A percentile compares a stretch with the other conserved stretches of the same genome.
Conservation (phyloP, 768 basidiomycete genomes). For the Leccinum imitatum region DNA sequence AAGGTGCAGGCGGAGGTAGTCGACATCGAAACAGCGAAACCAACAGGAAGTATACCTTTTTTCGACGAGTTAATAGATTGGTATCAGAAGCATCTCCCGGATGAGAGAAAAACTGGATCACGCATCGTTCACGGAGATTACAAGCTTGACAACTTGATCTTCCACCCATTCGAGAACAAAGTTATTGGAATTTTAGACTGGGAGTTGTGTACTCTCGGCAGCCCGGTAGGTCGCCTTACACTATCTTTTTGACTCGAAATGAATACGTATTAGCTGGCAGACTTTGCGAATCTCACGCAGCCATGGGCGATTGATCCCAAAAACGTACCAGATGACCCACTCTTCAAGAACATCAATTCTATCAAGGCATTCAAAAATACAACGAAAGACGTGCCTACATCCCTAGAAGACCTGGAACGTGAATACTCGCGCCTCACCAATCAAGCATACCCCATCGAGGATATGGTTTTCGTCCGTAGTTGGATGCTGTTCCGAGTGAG, state of each 20-base stretch:
- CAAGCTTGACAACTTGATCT: slow-evolving; percentile 96
- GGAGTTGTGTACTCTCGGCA: slow-evolving; percentile 95
- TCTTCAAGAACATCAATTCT: slow-evolving; percentile 18
- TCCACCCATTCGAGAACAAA: slow-evolving; percentile 86
- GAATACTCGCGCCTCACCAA: slow-evolving; percentile 73
- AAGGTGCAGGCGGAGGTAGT: slow-evolving; percentile 67
- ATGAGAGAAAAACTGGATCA: slow-evolving; percentile 69
- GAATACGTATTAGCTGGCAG: slow-evolving; percentile 59
- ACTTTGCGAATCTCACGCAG: slow-evolving; percentile 86
- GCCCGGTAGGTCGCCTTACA: slow-evolving; percentile 61
- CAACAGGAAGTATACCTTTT: slow-evolving; percentile 70
- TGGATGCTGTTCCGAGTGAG: slow-evolving; percentile 84
- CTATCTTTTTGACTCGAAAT: not conserved
- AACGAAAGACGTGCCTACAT: slow-evolving; percentile 54
- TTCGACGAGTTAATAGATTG: slow-evolving; percentile 72
- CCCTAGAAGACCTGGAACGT: slow-evolving; percentile 70
- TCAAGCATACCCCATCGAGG: slow-evolving; percentile 71
- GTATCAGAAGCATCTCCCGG: slow-evolving; percentile 74
- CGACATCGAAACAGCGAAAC: slow-evolving; percentile 61
- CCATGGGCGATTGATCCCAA: slow-evolving; percentile 67
- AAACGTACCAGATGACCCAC: slow-evolving; percentile 33
- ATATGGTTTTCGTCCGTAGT: slow-evolving; percentile 78
- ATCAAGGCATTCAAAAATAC: slow-evolving; percentile 67
- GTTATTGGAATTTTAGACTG: slow-evolving; percentile 97
- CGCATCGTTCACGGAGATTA: slow-evolving; percentile 98